These are phyloP conservation scores for Colletotrichum spinosum DNA, from an alignment of 2,329 filamentous ascomycete species.

Conservation along the genomic window DNA sequence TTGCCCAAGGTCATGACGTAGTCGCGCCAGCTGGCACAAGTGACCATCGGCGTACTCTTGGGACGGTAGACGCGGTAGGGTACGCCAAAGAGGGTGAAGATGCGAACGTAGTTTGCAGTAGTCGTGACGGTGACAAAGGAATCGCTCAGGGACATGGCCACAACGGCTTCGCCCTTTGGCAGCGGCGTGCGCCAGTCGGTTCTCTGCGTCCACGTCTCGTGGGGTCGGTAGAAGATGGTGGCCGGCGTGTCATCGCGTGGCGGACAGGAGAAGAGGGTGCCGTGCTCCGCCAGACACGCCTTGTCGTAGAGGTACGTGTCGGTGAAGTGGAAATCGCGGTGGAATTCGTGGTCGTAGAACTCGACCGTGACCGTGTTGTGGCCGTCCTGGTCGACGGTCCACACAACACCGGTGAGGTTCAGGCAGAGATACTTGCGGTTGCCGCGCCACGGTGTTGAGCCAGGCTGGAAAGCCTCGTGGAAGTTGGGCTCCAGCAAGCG, in stretches of 20 bases:
- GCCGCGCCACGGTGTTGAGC: slow-evolving; percentile 94
- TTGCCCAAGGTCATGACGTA: slow-evolving; percentile 98
- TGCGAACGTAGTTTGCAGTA: slow-evolving; percentile 85
- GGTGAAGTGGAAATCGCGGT: slow-evolving; percentile 96
- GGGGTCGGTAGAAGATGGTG: slow-evolving; percentile 93
- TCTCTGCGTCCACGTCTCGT: slow-evolving; percentile 94
- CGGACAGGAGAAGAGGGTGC: slow-evolving; percentile 86
- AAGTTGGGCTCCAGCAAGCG: slow-evolving; percentile 70
- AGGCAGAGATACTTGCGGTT: slow-evolving; percentile 94
- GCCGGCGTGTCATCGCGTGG: slow-evolving; percentile 70
- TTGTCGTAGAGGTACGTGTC: slow-evolving; percentile 97
- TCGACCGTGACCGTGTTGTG: slow-evolving; percentile 96
- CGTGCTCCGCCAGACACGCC: slow-evolving; percentile 88
- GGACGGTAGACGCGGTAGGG: slow-evolving; percentile 91
- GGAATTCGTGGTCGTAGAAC: slow-evolving; percentile 94
- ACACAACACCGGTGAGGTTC: slow-evolving; percentile 93
- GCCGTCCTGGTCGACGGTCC: slow-evolving; percentile 95
- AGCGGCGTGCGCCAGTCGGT: slow-evolving; percentile 90
- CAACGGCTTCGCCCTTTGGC: slow-evolving; percentile 87
- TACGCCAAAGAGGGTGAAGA: slow-evolving; percentile 93
- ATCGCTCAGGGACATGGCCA: slow-evolving; percentile 89
- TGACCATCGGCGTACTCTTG: slow-evolving; percentile 90
- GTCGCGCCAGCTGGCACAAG: slow-evolving; percentile 93
- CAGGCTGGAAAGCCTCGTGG: slow-evolving; percentile 91
- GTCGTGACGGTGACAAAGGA: slow-evolving; percentile 93